A percentile compares a stretch with the other conserved stretches of the same genome.
Conservation (phyloP, 192 early-diverging fungal genomes). For the Entomortierella parvispora region DNA sequence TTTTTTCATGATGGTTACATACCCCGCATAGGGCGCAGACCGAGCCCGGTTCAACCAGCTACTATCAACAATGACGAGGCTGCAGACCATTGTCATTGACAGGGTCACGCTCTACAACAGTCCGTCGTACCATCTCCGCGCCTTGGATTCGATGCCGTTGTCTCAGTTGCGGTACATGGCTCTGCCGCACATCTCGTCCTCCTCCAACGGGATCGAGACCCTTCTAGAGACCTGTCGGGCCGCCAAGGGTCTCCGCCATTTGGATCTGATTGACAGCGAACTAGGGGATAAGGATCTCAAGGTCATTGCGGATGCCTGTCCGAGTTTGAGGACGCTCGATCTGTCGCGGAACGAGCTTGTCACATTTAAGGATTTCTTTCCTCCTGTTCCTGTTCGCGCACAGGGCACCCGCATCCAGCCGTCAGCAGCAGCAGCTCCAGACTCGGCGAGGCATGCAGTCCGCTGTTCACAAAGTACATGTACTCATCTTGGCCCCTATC, state of each 20-base stretch:
- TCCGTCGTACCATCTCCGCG: neutral
- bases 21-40: slow-evolving; percentile 21
- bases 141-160: slow-evolving; percentile 1
- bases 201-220: slow-evolving; percentile 10
- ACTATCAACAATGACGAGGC: slow-evolving; percentile 14
- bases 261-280: slow-evolving; percentile 40
- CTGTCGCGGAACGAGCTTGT: slow-evolving; percentile 38
- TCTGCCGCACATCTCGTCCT: slow-evolving; percentile 24
- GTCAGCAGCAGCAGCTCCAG: too few species aligned
- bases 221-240: slow-evolving; percentile 8
- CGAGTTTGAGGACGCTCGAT: slow-evolving; percentile 21
- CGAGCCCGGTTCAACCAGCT: slow-evolving; percentile 6
- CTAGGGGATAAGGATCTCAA: slow-evolving; percentile 16
- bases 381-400: too few species aligned
- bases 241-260: slow-evolving; percentile 6
- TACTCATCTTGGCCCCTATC: too few species aligned
- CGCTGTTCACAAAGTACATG: too few species aligned
- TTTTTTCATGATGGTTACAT: neutral
- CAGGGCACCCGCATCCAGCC: neutral
- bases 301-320: slow-evolving; percentile 20
- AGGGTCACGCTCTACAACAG: slow-evolving; percentile 22
- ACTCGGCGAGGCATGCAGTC: too few species aligned
- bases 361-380: slow-evolving; percentile 10
- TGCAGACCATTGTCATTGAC: slow-evolving; percentile 28
- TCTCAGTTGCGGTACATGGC: slow-evolving; percentile 9